Base-by-base conservation (phyloP, 164 flowering plant species). In the Chimonanthus praecox region DNA sequence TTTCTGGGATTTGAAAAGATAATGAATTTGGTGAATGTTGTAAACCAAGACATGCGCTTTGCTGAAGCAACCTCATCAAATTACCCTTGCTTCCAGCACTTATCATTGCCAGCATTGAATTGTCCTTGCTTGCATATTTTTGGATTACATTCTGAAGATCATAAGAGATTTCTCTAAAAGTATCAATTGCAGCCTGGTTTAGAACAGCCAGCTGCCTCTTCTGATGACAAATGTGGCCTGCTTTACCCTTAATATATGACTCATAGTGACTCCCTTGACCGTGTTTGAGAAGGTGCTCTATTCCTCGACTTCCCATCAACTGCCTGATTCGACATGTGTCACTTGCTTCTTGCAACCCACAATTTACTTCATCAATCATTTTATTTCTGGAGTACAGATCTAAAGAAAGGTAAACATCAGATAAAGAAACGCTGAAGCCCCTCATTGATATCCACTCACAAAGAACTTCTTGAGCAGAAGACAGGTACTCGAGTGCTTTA, bases 61-160 rank as follows among this genome's bases (percentile, higher is more conserved):
- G 98, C 80, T 96, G 95, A 63, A 84, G 91, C 50, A 92, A 72
- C 72, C 87, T 89, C 75, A 74, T 75, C 74, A 92, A 50, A 77
- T 77, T 94, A 58, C 98, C 97, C 80, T 90, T 92, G 84, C 99
- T 96, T 51, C 99, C 98, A 49, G 98, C 87, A 70, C 85, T 88
- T 33, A 85, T 72, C 97, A 94, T 96, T 20, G 88, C 79, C 73
- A 96, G 45, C 74, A 96, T 75, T 3, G 97, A 83, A 67, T 94
- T 96, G 62, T 84, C 86, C 66, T 79, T 83, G 7, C 77, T 71
- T 2, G 85, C 85, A 83, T 88, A 88, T 3, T 80, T 81, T 78
- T 79, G 85, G 3, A 80, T 78, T 54, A 90, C 77, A 60, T 74
- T 84, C 60, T 88, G 92, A 69, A 96, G 76, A 78, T 88, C 92